Base-by-base conservation (phyloP, 257 asterid species). In the Solanum habrochaites region DNA sequence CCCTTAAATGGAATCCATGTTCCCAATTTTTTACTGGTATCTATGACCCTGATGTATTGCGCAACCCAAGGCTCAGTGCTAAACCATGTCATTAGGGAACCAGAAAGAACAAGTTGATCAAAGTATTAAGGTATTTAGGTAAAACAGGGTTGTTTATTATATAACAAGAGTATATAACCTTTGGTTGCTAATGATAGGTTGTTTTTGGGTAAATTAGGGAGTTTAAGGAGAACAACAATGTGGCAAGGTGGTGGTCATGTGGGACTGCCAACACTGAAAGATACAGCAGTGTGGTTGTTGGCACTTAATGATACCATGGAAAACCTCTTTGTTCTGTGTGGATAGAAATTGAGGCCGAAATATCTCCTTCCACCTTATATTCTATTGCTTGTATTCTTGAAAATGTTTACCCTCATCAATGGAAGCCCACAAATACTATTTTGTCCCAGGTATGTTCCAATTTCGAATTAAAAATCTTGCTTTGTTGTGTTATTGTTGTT, bases 401-500 rank as follows among this genome's bases (percentile, higher is more conserved):
- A 88, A 92, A 96, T 82, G 93, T n/a, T n/a, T 96, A 56, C 99
- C 99, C 15, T 92, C 85, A 93, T 97, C 89, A 97, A 95, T 83
- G 99, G 99, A 40, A 97, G 99, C 95, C 99, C 99, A 16, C 99
- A 97, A 97, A 97, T 93, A 97, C 99, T n/a, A n/a, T 82, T 97
- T 97, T 78, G 99, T 97, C 25, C 99, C 99, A 66, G 99, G 99
- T 95, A 20, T 89, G n/a, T 80, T 29, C 8, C 29, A 27, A 5
- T 80, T 5, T 27, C 67, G 14, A 43, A 4, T 25, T 42, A 25
- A n/a, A n/a, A 23, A 11, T 40, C 62, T 43, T 43, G 64, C 69
- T 47, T 47, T 80, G 85, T 32, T 32, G 37, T 32, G 37, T 32
- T 32, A 32, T 32, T 32, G n/a, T 52, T 52, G 62, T 52, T 52